Base-by-base conservation (phyloP, 805 yeast genomes). In the Candida vartiovaarae region DNA sequence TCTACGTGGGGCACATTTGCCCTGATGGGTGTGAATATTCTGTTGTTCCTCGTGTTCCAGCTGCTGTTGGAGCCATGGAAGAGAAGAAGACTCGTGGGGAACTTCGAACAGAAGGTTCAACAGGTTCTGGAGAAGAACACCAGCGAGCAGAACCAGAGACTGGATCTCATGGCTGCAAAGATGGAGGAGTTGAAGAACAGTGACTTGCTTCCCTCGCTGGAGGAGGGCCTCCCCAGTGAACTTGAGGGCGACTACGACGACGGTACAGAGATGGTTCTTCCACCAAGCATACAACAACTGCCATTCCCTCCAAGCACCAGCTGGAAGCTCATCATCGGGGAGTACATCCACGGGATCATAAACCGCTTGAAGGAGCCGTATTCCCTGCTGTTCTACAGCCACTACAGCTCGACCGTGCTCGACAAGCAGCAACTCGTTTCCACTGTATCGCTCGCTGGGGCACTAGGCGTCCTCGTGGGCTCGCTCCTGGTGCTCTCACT, bases 1-100 rank as follows among this genome's bases (percentile, higher is more conserved):
- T 86, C 96, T 5, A 90, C 98, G 0, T 93, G 96, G 95, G 99
- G 98, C 3, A 93, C 99, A 0, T 80, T 93, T 73, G 67, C 82
- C 4, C 70, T 93, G 36, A 88, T 90, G 95, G 93, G 88, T 1
- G 74, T 88, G 50, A 93, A 93, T 65, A 73, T 91, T 26, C 41
- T 84, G 7, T 62, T 95, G 27, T 89, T 93, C 51, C 57, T 89
- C 4, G 68, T 85, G 6, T 93, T 95, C 15, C 96, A 95, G 51
- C 68, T 93, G 53, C 71, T 89, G 1, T 77, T 93, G 39, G 99
- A 93, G 66, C 99, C 99, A 0, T 88, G 96, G 91, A 93, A 89
- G 58, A 70, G 99, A 50, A 70, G 78, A 45, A 70, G 90, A 44
- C 66, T 93, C 47, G 95, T 91, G 23, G 78, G 78, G 8, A 77